Base-by-base conservation (phyloP, 2,329 filamentous ascomycete genomes). In the Basipetospora sp. region DNA sequence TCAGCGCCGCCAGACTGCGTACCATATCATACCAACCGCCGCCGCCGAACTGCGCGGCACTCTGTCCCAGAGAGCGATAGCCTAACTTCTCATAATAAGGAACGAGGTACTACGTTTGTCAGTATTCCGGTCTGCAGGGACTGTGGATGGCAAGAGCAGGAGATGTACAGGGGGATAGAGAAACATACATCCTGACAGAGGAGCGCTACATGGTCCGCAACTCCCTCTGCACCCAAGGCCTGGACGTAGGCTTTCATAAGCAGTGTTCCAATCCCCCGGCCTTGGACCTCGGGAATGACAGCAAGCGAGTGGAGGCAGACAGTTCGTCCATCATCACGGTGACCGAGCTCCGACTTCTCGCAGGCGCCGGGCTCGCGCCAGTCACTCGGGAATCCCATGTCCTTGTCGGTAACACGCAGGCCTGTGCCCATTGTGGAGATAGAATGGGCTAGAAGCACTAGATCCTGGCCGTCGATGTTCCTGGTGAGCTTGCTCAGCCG, bases 1-100 rank as follows among this genome's bases (percentile, higher is more conserved):
- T n/a, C n/a, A n/a, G n/a, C n/a, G n/a, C n/a, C n/a, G n/a, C n/a
- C n/a, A n/a, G n/a, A n/a, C n/a, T n/a, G n/a, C n/a, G n/a, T 54
- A 86, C 80, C 82, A 94, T 76, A 53, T 90, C 77, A 47, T 74
- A 67, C 85, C 86, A 94, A 14, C 74, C 77, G 22, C 84, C 82
- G 27, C 84, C 84, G 15, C 77, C 80, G 58, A 85, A 86, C 41
- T 71, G 64, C 36, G 74, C 78, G 42, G 71, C 60, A 54, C 84
- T 90, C 35, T 66, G 61, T 0, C 86, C 84, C 20, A 67, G 57
- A 47, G 78, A 72, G 46, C 63, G 62, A 53, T 90, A 94, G 0
- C 84, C 75, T 46, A 84, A 69, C n/a, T 68, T 68, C 53, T 78
- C 69, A 53, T 93, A 94, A 54, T 81, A 94, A 1, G 62, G 62